Percentiles rank a stretch among this genome's conserved stretches.
phyloP scores from a whole-genome alignment of 2,329 filamentous ascomycete genomes.

The Paramyrothecium roridum region DNA sequence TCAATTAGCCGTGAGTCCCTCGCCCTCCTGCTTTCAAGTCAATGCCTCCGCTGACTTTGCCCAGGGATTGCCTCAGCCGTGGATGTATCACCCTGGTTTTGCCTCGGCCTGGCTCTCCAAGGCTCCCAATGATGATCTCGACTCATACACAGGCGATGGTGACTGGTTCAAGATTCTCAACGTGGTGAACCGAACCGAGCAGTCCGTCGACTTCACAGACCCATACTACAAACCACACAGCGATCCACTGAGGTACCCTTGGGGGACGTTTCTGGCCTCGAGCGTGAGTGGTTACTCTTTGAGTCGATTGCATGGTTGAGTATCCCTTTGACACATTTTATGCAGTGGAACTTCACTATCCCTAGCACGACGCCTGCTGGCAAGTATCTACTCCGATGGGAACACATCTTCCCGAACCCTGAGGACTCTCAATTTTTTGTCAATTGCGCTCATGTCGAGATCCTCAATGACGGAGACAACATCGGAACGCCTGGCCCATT shows the following conservation, averaged over 20 bases:
- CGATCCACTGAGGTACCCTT: slow-evolving; percentile 1
- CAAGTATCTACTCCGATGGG: background rate
- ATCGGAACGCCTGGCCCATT: background rate
- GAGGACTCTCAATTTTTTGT: background rate
- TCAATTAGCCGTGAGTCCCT: background rate
- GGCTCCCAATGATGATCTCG: slow-evolving; percentile 4
- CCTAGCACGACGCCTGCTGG: background rate
- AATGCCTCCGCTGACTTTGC: background rate
- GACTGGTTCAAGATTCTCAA: slow-evolving; percentile 10
- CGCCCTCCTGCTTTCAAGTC: no score
- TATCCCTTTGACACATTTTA: background rate
- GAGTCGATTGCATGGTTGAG: background rate
- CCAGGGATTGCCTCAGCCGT: background rate
- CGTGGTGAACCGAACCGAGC: slow-evolving; percentile 2
- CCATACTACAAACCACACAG: background rate
- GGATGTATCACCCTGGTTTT: slow-evolving; percentile 7
- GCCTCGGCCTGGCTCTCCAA: slow-evolving; percentile 6
- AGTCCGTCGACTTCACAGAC: slow-evolving; percentile 1
- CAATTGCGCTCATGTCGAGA: background rate
- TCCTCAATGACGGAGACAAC: background rate
- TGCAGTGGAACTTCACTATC: background rate
- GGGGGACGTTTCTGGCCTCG: slow-evolving; percentile 1
- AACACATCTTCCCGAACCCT: background rate
- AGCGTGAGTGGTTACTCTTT: background rate
- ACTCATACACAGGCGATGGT: slow-evolving; percentile 6